Percentiles rank a stretch among this genome's conserved stretches.
Conservation (phyloP, 1,284 basidiomycete species). For the Moesziomyces sp. region DNA sequence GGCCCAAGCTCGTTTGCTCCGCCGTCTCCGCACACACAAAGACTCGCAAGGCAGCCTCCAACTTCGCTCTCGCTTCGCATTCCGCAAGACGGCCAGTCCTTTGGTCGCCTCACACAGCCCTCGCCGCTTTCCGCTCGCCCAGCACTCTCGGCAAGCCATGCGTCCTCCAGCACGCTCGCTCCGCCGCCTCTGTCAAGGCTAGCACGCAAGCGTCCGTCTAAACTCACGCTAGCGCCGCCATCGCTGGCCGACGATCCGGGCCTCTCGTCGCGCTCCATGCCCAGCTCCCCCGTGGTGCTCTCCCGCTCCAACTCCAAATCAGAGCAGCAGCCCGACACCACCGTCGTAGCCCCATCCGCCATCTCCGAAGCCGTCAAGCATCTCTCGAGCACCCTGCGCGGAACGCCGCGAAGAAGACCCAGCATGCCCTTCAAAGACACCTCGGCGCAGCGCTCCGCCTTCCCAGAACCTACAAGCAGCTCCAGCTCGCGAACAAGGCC, state of each 20-base stretch:
- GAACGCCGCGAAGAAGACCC: conserved; percentile 55
- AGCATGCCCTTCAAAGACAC: conserved; percentile 56
- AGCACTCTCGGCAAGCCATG: conserved; percentile 9
- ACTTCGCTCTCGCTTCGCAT: conserved; percentile 40
- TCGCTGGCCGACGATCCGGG: conserved; percentile 20
- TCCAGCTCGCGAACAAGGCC: conserved; percentile 34
- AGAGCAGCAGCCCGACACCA: conserved; percentile 9
- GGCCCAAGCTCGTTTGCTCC: conserved; percentile 45
- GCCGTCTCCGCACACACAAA: conserved; percentile 6
- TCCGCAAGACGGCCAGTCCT: conserved; percentile 35
- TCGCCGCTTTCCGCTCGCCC: conserved; percentile 11
- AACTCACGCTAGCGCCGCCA: conserved; percentile 38
- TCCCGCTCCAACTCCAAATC: conserved; percentile 21
- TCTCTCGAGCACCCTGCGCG: conserved; percentile 59
- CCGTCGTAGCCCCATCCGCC: conserved; percentile 5
- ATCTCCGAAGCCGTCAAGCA: conserved; percentile 49
- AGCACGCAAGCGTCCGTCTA: conserved; percentile 44
- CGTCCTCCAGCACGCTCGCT: conserved; percentile 15
- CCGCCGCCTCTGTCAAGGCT: conserved; percentile 14
- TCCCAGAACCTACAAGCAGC: conserved; percentile 28
- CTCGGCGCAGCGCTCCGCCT: background rate
- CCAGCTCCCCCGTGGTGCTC: conserved; percentile 35
- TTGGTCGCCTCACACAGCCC: conserved; percentile 31
- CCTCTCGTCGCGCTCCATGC: conserved; percentile 48
- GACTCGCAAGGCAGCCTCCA: conserved; percentile 8